Percentiles rank a stretch among this genome's conserved stretches.
These are phyloP conservation scores for Taiozyma sp. DNA, from an alignment of 1,139 yeast species.

Conservation along the genomic window DNA sequence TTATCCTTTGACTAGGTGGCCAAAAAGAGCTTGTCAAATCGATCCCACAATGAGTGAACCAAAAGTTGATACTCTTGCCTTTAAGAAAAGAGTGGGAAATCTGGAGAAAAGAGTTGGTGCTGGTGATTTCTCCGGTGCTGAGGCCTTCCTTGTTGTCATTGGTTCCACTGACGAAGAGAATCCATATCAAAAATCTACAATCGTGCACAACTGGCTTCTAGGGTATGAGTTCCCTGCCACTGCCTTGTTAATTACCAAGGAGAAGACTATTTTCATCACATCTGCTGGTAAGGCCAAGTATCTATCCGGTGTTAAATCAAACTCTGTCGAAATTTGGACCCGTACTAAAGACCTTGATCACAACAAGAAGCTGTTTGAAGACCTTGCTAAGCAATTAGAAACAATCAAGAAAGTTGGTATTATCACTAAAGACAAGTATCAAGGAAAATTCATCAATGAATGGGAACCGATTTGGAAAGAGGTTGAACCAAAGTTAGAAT, in stretches of 20 bases:
- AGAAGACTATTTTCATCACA: slow-evolving; percentile 63
- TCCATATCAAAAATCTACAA: slow-evolving; percentile 86
- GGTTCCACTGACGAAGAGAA: slow-evolving; percentile 86
- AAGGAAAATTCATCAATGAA: slow-evolving; percentile 79
- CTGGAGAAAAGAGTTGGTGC: slow-evolving; percentile 25
- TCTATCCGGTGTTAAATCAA: slow-evolving; percentile 46
- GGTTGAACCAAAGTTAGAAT: slow-evolving; percentile 34
- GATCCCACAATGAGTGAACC: slow-evolving; percentile 24
- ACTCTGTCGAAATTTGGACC: slow-evolving; percentile 60
- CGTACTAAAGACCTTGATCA: slow-evolving; percentile 76
- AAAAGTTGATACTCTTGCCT: slow-evolving; percentile 38
- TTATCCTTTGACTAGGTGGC: neutral
- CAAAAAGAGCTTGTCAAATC: neutral
- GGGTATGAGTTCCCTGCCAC: slow-evolving; percentile 97
- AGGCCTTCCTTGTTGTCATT: slow-evolving; percentile 59
- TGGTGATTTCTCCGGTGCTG: slow-evolving; percentile 39
- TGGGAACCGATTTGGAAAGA: slow-evolving; percentile 58
- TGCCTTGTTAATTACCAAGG: slow-evolving; percentile 57
- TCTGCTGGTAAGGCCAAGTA: slow-evolving; percentile 87
- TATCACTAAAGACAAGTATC: slow-evolving; percentile 65
- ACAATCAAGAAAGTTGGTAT: slow-evolving; percentile 48
- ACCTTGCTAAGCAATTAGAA: slow-evolving; percentile 48
- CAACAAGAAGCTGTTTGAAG: slow-evolving; percentile 58
- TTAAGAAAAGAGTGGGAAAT: slow-evolving; percentile 27
- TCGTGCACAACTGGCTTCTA: slow-evolving; percentile 84